A percentile compares a stretch with the other conserved stretches of the same genome.
phyloP scores from a whole-genome alignment of 163 green algal species.

The Chloromonas sp. region DNA sequence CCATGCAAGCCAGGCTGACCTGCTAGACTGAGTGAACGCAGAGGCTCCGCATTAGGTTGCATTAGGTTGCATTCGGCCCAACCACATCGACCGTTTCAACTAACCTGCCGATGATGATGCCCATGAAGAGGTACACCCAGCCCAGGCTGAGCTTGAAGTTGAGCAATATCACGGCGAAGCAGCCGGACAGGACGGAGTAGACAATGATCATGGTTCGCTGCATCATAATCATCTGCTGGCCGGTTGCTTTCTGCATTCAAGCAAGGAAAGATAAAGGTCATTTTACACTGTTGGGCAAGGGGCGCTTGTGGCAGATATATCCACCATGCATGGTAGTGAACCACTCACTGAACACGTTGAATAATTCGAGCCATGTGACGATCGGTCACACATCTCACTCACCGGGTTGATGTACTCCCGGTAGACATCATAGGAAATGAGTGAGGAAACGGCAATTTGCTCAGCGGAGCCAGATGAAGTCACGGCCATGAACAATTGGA shows the following conservation, averaged over 20 bases:
- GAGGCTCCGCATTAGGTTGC: too few species aligned
- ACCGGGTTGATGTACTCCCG: constrained; percentile 78
- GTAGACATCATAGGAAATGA: constrained; percentile 82
- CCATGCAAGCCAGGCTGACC: too few species aligned
- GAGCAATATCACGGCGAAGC: constrained; percentile 76
- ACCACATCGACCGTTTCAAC: too few species aligned
- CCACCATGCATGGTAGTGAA: too few species aligned
- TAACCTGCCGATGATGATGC: constrained; percentile 43
- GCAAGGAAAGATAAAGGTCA: too few species aligned
- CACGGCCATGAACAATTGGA: constrained; percentile 69
- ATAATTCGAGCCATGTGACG: too few species aligned
- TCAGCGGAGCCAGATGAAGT: constrained; percentile 81
- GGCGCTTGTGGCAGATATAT: too few species aligned
- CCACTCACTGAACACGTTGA: too few species aligned
- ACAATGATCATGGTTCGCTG: constrained; percentile 56
- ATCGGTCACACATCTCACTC: too few species aligned
- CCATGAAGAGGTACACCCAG: constrained; percentile 68
- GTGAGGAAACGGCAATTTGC: constrained; percentile 84
- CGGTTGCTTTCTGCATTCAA: constrained; percentile 54
- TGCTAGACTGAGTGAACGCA: too few species aligned
- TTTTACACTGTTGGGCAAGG: too few species aligned
- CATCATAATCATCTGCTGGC: constrained; percentile 64
- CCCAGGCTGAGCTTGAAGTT: constrained; percentile 68
- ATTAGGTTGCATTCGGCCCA: too few species aligned
- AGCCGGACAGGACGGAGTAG: constrained; percentile 76